Evolutionary conservation across 352 stramenopile genomes (phyloP), one percentile per base, ranked within the genome.

Genomic region (Elongisporangium anandrum): DNA sequence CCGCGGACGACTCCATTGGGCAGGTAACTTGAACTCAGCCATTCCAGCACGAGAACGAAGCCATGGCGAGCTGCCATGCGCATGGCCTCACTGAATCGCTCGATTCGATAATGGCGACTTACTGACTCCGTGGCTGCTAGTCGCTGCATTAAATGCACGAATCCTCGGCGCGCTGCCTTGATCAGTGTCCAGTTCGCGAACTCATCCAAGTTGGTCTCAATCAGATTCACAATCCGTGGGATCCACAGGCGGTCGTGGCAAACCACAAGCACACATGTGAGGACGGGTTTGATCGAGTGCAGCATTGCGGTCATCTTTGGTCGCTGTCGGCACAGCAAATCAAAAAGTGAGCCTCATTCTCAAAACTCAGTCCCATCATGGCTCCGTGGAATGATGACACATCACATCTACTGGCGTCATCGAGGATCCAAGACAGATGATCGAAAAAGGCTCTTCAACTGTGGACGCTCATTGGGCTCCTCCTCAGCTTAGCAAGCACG

Each of bases 181-280:
- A 38, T 2, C 23, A 74, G 54, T 16, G 59, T 68, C 67, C 67
- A 74, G 12, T 34, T 53, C 39, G 51, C 13, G 10, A 64, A 66
- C 2, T 19, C 21, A 51, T 74, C 67, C 22, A 74, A 20, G 22
- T 50, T 68, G 34, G 48, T 19, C 4, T 60, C 68, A 3, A 71
- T 19, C 8, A 63, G 54, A 3, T 54, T 29, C 19, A 45, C 50
- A 15, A 70, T 61, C 49, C 65, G 63, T 9, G 29, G 34, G 19
- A 74, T 20, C 24, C 45, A 57, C 17, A 52, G 50, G 10, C 24
- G 49, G 10, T 54, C 47, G 13, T 54, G 52, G 51, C 59, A 76
- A 21, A 60, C 58, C 9, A 66, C 49, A 17, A 48, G 57, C 41
- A 54, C 61, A 19, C 56, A 16, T 23, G 55, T 64, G 47, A 65